Evolutionary conservation across 83 land plant species (phyloP), one percentile per base, ranked within the genome.

Genomic region (Thuja plicata): DNA sequence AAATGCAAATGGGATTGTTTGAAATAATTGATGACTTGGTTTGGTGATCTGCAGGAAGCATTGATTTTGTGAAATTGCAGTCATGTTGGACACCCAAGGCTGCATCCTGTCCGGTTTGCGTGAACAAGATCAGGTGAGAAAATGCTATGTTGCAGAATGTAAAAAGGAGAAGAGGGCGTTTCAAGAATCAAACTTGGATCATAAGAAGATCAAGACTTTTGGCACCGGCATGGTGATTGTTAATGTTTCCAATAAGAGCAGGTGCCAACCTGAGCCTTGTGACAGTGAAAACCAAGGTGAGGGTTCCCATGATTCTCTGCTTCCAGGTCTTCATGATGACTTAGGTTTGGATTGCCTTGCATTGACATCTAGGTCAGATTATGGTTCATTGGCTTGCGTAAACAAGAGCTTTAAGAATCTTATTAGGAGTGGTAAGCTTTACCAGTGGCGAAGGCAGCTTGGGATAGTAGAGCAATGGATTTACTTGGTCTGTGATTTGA

Each of bases 401-500:
- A 94, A 90, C 77, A 89, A 77, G 86, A 92, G 86, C 45, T 94
- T 94, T 48, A 91, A 90, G 41, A 60, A 52, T 32, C 84, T 94
- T 66, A 89, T 95, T 13, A 79, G 52, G 15, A 89, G 87, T 79
- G 96, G 96, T n/a, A 84, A 90, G 80, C 89, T 95, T n/a, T 94
- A 91, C 89, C 87, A 50, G 13, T 81, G 90, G 84, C 87, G 96
- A 87, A 89, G 89, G 88, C 86, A 90, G 73, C 55, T 88, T 19
- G 95, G 95, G 13, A 85, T 92, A 4, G 89, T 87, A 17, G 96
- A 95, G 88, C 94, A 92, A 41, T 95, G 95, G 95, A 89, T 95
- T 16, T 95, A 94, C 84, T 30, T 95, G 85, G 91, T 90, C 46
- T 94, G 94, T 85, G 91, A 91, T 79, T 85, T 88, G 50, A 89